A percentile compares a stretch with the other conserved stretches of the same genome.
phyloP scores from a whole-genome alignment of 257 asterid genomes.

The Plantago ovata region DNA sequence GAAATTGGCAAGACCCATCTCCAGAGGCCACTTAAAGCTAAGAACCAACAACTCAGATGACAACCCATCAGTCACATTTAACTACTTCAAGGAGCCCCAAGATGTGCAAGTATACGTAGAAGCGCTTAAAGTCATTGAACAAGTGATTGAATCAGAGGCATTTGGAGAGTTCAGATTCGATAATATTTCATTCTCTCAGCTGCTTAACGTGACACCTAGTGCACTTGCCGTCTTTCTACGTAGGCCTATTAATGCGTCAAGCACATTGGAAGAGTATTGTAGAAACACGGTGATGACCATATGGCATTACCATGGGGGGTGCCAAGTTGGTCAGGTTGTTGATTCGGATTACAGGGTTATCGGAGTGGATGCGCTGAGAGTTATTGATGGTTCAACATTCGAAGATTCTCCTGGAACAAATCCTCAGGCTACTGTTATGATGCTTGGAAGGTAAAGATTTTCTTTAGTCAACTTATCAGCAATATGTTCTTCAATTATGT shows the following conservation, averaged over 20 bases:
- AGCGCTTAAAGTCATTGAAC: constrained; percentile 52
- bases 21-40: constrained; percentile 60
- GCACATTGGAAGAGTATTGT: constrained; percentile 74
- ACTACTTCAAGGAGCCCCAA: constrained; percentile 58
- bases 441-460: constrained; percentile 65
- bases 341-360: constrained; percentile 47
- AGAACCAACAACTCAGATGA: constrained; percentile 42
- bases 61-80: constrained; percentile 73
- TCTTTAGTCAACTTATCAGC: no score
- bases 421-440: constrained; percentile 94
- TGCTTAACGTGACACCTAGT: constrained; percentile 67
- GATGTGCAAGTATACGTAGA: constrained; percentile 61
- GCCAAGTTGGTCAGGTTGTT: constrained; percentile 63
- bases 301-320: constrained; percentile 95
- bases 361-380: constrained; percentile 61
- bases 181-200: constrained; percentile 29
- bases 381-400: constrained; percentile 86
- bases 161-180: constrained; percentile 48
- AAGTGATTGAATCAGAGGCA: constrained; percentile 52
- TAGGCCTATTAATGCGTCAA: constrained; percentile 43
- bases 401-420: constrained; percentile 71
- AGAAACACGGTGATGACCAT: constrained; percentile 86
- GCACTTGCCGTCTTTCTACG: constrained; percentile 62
- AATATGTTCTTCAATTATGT: background rate
- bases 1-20: constrained; percentile 67